Evolutionary conservation across 768 basidiomycete genomes (phyloP).

Genomic region (Myochromella boudieri): DNA sequence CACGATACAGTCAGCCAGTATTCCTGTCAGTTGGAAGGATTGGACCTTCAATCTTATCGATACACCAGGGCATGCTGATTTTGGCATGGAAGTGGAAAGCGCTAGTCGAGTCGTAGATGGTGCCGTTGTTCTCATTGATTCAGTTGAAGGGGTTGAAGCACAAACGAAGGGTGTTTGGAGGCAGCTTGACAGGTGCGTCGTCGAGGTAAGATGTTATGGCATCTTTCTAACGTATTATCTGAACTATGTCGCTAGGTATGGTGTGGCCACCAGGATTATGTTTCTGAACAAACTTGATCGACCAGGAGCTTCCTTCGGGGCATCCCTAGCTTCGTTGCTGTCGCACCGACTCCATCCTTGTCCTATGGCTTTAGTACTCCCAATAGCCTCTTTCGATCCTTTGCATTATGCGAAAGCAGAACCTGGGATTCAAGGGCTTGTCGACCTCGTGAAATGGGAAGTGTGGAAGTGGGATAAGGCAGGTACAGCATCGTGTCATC

Average conservation of each 20-base stretch:
- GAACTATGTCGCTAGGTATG: slow-evolving; percentile 50
- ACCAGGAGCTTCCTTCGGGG: slow-evolving; percentile 76
- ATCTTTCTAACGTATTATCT: neutral
- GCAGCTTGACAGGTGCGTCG: slow-evolving; percentile 75
- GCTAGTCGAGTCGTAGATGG: slow-evolving; percentile 90
- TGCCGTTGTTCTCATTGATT: slow-evolving; percentile 84
- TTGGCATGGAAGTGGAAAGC: slow-evolving; percentile 96
- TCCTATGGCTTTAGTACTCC: slow-evolving; percentile 69
- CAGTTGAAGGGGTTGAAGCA: slow-evolving; percentile 89
- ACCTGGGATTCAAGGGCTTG: slow-evolving; percentile 81
- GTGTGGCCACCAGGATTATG: slow-evolving; percentile 74
- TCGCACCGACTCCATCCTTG: slow-evolving; percentile 74
- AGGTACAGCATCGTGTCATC: slow-evolving; percentile 39
- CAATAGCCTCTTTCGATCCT: slow-evolving; percentile 74
- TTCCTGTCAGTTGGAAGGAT: slow-evolving; percentile 82
- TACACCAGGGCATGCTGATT: slow-evolving; percentile 91
- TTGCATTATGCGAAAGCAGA: slow-evolving; percentile 68
- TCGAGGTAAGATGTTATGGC: slow-evolving; percentile 27
- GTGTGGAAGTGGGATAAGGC: slow-evolving; percentile 71
- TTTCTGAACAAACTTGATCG: slow-evolving; percentile 90
- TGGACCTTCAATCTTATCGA: slow-evolving; percentile 89
- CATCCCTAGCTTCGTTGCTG: slow-evolving; percentile 71
- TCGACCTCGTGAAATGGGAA: slow-evolving; percentile 84
- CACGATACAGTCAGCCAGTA: slow-evolving; percentile 90
- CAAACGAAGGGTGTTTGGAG: slow-evolving; percentile 90